A percentile compares a stretch with the other conserved stretches of the same genome.
Conservation (phyloP, 805 yeast genomes). For the Candida khao-thaluensis region DNA sequence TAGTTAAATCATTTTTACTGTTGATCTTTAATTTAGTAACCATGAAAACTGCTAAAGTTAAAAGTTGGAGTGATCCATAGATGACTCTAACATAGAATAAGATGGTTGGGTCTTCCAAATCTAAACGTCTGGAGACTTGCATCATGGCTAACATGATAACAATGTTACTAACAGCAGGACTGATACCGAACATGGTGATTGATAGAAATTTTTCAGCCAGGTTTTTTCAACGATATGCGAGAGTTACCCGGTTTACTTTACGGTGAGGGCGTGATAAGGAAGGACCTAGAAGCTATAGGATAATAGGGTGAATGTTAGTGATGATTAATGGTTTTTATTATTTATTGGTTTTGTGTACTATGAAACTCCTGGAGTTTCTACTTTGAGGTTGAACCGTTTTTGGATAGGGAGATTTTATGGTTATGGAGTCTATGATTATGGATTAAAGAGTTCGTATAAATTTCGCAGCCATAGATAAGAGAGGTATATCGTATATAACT, state of each 20-base stretch:
- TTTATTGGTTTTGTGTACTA: too few relatives aligned
- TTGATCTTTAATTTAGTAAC: constrained; percentile 59
- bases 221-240: constrained; percentile 5
- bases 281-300: not conserved
- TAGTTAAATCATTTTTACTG: constrained; percentile 84
- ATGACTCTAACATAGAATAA: constrained; percentile 72
- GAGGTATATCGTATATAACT: too few relatives aligned
- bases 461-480: too few relatives aligned
- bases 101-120: constrained; percentile 79
- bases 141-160: constrained; percentile 92
- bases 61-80: constrained; percentile 63
- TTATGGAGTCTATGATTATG: too few relatives aligned
- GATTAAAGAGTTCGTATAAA: too few relatives aligned
- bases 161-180: constrained; percentile 80
- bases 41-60: constrained; percentile 67
- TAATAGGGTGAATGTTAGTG: not conserved
- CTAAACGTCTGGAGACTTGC: constrained; percentile 88
- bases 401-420: too few relatives aligned
- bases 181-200: constrained; percentile 10
- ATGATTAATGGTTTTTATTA: too few relatives aligned
- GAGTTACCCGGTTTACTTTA: constrained; percentile 2
- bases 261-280: too few relatives aligned
- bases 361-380: too few relatives aligned
- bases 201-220: constrained; percentile 1
- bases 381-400: too few relatives aligned